Base-by-base conservation (phyloP, 1,284 basidiomycete species). In the Microbotryum saponariae region DNA sequence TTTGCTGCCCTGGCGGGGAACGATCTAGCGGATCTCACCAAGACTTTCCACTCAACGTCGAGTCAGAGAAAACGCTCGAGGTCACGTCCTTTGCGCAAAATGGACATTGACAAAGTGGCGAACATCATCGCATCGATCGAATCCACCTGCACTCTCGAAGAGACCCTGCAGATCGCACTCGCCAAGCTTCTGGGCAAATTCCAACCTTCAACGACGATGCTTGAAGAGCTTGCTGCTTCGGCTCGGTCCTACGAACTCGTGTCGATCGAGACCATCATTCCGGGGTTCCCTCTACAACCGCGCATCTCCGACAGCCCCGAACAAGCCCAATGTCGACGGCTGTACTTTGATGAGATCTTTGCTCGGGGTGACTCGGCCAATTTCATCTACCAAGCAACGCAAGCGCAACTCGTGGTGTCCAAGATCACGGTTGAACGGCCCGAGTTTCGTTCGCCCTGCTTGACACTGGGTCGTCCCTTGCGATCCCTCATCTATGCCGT, bases 401-500 rank as follows among this genome's bases (percentile, higher is more conserved):
- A 18, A 42, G 37, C 37, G 16, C 37, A 42, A 42, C 37, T 42
- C 37, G 12, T 42, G 16, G 37, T 42, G 16, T 42, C 37, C 37
- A 42, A 16, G 14, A 42, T 42, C 0, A 12, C 29, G 7, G 54
- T 65, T 48, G 67, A 69, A 51, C 25, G 33, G 2, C 60, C 59
- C 14, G 53, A 61, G 20, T 46, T 21, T 16, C 56, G 57, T 20
- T 56, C 61, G 9, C 62, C 65, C 0, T 51, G 80, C 12, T 75
- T 81, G 51, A 83, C 79, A 58, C 79, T 89, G 29, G 83, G 83
- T 7, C 74, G 83, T 23, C 80, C 82, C 0, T 79, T 89, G 37
- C 79, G 86, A n/a, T 72, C 76, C 51, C 85, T 84, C 83, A 77
- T 80, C 27, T 87, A 88, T 72, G 79, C 87, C 0, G 76, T 89